Percentiles rank a stretch among this genome's conserved stretches.
Conservation (phyloP, 2,329 filamentous ascomycete genomes). For the Elsinoe fawcettii region DNA sequence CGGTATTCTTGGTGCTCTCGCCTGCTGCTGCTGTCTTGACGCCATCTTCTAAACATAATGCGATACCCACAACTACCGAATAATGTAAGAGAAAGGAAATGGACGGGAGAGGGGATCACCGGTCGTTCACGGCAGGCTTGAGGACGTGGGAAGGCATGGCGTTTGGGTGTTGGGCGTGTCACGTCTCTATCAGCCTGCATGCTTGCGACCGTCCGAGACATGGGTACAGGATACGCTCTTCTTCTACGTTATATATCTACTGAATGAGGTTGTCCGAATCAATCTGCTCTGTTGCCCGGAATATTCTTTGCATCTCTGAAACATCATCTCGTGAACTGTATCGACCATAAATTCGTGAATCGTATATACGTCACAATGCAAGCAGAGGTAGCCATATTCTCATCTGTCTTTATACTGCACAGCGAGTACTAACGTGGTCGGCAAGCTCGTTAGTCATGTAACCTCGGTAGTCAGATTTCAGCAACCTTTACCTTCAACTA, state of each 20-base stretch:
- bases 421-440: too few species aligned
- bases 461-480: too few species aligned
- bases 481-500: too few species aligned
- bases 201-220: neutral
- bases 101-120: neutral
- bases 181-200: neutral
- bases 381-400: too few species aligned
- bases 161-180: neutral
- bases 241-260: neutral
- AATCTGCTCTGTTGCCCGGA: neutral
- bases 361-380: too few species aligned
- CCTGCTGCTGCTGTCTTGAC: conserved; percentile 45
- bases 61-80: conserved; percentile 2
- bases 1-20: conserved; percentile 40
- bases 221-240: neutral
- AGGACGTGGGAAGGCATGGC: neutral
- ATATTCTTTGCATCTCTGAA: too few species aligned
- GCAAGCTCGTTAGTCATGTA: too few species aligned
- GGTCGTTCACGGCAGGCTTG: neutral
- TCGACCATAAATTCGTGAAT: too few species aligned
- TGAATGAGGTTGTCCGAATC: neutral
- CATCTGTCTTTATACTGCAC: too few species aligned
- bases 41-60: conserved; percentile 25
- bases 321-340: too few species aligned
- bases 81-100: neutral